Evolutionary conservation across 2,329 filamentous ascomycete species (phyloP), one percentile per base, ranked within the genome.

Genomic region (Fusarium buxicola): DNA sequence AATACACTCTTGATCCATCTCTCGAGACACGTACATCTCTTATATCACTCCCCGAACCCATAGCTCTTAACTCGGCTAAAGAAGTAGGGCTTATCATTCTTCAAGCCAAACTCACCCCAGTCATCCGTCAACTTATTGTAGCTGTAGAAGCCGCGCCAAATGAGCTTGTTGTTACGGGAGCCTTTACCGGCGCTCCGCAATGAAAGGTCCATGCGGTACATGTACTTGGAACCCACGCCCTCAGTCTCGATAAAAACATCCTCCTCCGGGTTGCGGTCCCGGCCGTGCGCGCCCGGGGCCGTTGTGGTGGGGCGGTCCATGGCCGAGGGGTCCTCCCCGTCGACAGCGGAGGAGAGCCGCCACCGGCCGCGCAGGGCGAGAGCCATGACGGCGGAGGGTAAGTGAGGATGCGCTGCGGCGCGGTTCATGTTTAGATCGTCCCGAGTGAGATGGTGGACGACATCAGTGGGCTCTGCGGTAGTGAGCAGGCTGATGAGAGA

Each of bases 41-140:
- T 11, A 13, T 18, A 24, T 56, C 39, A 72, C 46, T 78, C 81
- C 16, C 81, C 81, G 51, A 77, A 69, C 0, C 85, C 86, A 63
- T 88, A 89, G 63, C 86, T 87, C 75, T 80, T 84, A 5, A 91
- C 88, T 11, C 88, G 79, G 70, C 87, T 90, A 66, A 89, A 91
- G 71, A 88, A 86, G 70, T 86, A 90, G 0, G 87, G 82, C 74
- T 87, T 89, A 54, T 88, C 82, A 65, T 89, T 85, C 73, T 83
- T 84, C 34, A 88, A 75, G 12, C 77, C 75, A 76, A 98, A 98
- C 77, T 92, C 90, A 5, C 84, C 92, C 91, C 92, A 95, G 76
- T 97, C 94, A 74, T 96, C 93, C 8, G 92, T 96, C 71, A 96
- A 76, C 67, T 86, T 85, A 73, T 98, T 96, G 73, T 96, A 94